Conservation (phyloP, 371 early-diverging fungal species). For the Haplosporangium sp. region DNA sequence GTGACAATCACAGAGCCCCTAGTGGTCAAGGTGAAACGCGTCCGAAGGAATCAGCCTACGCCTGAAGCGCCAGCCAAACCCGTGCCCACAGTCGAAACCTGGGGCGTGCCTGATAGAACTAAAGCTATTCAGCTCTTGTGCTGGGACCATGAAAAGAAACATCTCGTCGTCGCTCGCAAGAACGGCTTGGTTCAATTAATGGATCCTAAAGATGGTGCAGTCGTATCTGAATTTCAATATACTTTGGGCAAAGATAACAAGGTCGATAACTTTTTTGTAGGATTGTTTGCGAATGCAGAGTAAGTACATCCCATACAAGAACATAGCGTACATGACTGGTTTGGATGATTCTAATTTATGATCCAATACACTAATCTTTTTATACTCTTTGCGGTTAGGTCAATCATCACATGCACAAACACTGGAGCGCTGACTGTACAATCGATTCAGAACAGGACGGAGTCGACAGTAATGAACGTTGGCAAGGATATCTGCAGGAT, state of each 20-base stretch:
- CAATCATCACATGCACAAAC: slow-evolving; percentile 63
- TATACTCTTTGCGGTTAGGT: slow-evolving; percentile 31
- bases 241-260: slow-evolving; percentile 52
- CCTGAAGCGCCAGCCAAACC: slow-evolving; percentile 55
- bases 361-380: neutral
- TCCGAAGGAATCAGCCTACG: slow-evolving; percentile 20
- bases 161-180: slow-evolving; percentile 69
- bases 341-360: neutral
- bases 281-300: slow-evolving; percentile 66
- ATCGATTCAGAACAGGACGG: slow-evolving; percentile 21
- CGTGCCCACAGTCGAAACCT: slow-evolving; percentile 56
- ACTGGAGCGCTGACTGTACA: slow-evolving; percentile 46
- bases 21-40: slow-evolving; percentile 40
- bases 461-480: slow-evolving; percentile 23
- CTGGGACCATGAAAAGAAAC: slow-evolving; percentile 59
- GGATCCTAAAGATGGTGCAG: slow-evolving; percentile 62
- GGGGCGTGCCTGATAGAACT: slow-evolving; percentile 66
- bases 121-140: slow-evolving; percentile 63
- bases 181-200: slow-evolving; percentile 71
- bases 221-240: slow-evolving; percentile 57
- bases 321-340: too few species aligned
- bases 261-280: slow-evolving; percentile 66
- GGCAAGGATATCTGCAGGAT: slow-evolving; percentile 69
- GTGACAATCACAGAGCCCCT: slow-evolving; percentile 43
- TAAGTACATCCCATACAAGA: slow-evolving; percentile 19